These are phyloP conservation scores for Claviceps pazoutovae DNA, from an alignment of 2,329 filamentous ascomycete genomes.

Conservation along the genomic window DNA sequence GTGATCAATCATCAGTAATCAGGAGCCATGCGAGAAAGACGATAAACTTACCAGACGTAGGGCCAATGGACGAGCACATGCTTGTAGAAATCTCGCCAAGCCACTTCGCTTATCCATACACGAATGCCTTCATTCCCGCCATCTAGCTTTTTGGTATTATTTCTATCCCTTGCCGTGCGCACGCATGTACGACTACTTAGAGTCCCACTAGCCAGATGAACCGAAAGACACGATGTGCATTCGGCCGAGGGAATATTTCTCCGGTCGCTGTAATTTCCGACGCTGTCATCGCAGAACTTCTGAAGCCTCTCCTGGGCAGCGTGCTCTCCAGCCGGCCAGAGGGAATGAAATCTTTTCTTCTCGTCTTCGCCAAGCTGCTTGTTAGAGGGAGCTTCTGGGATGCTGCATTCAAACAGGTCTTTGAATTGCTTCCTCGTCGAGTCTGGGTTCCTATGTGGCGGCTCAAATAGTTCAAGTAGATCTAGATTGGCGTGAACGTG, in stretches of 20 bases:
- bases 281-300: constrained; percentile 53
- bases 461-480: constrained; percentile 46
- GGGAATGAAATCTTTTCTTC: constrained; percentile 35
- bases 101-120: constrained; percentile 69
- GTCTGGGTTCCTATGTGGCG: constrained; percentile 23
- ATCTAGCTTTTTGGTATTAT: constrained; percentile 52
- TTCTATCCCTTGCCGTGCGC: constrained; percentile 44
- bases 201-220: constrained; percentile 57
- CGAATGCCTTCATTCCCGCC: constrained; percentile 51
- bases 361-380: constrained; percentile 49
- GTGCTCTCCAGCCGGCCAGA: constrained; percentile 67
- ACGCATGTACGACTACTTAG: constrained; percentile 55
- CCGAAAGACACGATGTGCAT: constrained; percentile 54
- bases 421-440: constrained; percentile 29
- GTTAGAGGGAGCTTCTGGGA: constrained; percentile 48
- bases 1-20: neutral
- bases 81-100: constrained; percentile 81
- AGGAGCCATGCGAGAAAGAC: neutral
- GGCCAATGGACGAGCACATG: constrained; percentile 79
- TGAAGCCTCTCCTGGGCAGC: constrained; percentile 51
- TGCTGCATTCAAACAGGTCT: constrained; percentile 42
- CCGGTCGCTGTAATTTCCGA: constrained; percentile 44
- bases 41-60: constrained; percentile 49
- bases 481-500: constrained; percentile 58
- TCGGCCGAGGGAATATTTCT: constrained; percentile 53